Evolutionary conservation across 805 yeast genomes (phyloP), one percentile per base, ranked within the genome.

Genomic region (Ogataea methylovora): DNA sequence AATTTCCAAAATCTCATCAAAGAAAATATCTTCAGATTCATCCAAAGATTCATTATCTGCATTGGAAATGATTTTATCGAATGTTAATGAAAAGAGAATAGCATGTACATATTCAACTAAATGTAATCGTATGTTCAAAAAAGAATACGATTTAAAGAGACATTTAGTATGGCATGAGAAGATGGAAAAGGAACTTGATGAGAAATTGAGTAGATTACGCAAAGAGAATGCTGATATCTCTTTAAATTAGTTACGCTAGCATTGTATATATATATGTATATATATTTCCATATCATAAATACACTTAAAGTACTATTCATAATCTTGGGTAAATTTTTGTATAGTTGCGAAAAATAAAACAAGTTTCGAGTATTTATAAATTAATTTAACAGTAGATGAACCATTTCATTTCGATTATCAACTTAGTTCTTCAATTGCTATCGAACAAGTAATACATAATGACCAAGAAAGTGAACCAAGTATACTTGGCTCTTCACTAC

Each of bases 71-170:
- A 49, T 71, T 16, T 51, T 57, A 44, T 46, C 49, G 14, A 69
- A 67, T 44, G 59, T 55, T 28, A 50, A 56, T 8, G 45, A 52
- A 9, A 61, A 62, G 27, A 58, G 44, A 30, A 47, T 67, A 1
- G 34, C 46, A 0, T 80, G 87, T 47, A 65, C 74, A 0, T 69
- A 60, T 39, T 30, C 38, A 5, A 51, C 45, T 3, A 65, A 65
- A 27, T 80, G 88, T 51, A 57, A 56, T 23, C 61, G 85, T 37
- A 58, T 61, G 6, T 80, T 80, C 49, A 63, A 64, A 33, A 65
- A 69, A 39, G 62, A 65, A 0, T 62, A 62, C 43, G 79, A 73
- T 45, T 45, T 74, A 18, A 44, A 51, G 13, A 59, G 79, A 28
- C 82, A 75, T 46, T 41, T 74, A 32, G 53, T 49, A 26, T 75